Evolutionary conservation across 1,284 basidiomycete species (phyloP), one percentile per base, ranked within the genome.

Genomic region (Pterula multifida): DNA sequence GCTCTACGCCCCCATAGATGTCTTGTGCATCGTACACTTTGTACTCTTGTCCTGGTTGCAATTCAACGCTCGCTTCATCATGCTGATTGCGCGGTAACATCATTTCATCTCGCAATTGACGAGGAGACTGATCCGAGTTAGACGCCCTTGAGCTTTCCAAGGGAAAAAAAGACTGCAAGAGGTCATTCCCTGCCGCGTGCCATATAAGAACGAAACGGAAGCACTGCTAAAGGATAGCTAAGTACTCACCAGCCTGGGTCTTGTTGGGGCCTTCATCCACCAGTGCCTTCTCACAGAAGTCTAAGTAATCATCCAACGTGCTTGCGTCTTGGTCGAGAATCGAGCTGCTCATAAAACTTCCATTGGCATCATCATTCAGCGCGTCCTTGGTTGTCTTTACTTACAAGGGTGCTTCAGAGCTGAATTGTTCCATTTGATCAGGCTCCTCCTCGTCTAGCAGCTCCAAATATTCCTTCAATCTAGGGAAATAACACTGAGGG

Each of bases 301-400:
- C 65, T 26, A 90, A 63, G 60, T 88, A 91, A 36, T 71, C 70
- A 55, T 90, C 85, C 49, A 88, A 58, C 60, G 70, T 68, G 17
- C 61, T 60, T 11, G 71, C 73, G 50, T 68, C 66, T 57, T 84
- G 64, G 55, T 81, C 73, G 15, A 74, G 71, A 44, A 76, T 71
- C 19, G 73, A 65, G 62, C 85, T 86, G 60, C 9, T 19, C 9
- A 42, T 6, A 22, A 15, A 32, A 32, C 28, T 15, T 32, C 28
- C 28, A 15, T 32, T 32, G 6, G 15, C 28, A 32, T 32, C 28
- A 6, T 32, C 28, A 32, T 32, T 15, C 15, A 49, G 49, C 35
- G 23, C 2, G n/a, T 28, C 60, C 61, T 57, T 55, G 54, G 45
- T 54, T 50, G 57, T 52, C 52, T 55, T 47, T 45, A 58, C 65